Evolutionary conservation across 441 rosid species (phyloP).

Genomic region (Erysimum pusillum): DNA sequence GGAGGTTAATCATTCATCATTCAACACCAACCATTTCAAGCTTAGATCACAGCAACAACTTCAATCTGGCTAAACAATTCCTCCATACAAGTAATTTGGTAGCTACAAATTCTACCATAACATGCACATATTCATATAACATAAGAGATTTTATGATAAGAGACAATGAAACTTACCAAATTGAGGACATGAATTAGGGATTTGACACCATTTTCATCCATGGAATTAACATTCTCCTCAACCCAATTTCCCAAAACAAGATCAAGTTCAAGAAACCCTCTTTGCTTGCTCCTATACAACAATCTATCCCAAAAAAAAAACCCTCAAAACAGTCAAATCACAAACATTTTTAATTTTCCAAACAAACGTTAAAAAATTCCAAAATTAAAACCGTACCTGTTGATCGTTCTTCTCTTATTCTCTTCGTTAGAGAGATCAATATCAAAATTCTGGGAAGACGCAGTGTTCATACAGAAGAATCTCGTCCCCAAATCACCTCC

Average conservation of each 20-base stretch:
- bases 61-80: neutral
- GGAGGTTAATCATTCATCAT: neutral
- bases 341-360: neutral
- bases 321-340: neutral
- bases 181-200: slow-evolving; percentile 84
- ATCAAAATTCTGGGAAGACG: slow-evolving; percentile 43
- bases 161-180: slow-evolving; percentile 58
- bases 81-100: neutral
- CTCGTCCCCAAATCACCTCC: slow-evolving; percentile 51
- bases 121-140: neutral
- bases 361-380: neutral
- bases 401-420: slow-evolving; percentile 71
- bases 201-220: slow-evolving; percentile 78
- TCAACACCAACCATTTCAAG: neutral
- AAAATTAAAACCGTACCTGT: slow-evolving; percentile 59
- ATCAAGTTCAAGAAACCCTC: slow-evolving; percentile 93
- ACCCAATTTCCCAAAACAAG: slow-evolving; percentile 94
- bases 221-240: slow-evolving; percentile 67
- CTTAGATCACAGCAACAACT: neutral
- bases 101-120: neutral
- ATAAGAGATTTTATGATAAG: neutral
- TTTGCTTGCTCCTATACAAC: slow-evolving; percentile 91
- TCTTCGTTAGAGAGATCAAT: slow-evolving; percentile 79
- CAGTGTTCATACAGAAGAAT: slow-evolving; percentile 49
- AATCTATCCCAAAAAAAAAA: slow-evolving; percentile 51